phyloP scores from a whole-genome alignment of 2,329 filamentous ascomycete species.

The Beauveria rudraprayagi region DNA sequence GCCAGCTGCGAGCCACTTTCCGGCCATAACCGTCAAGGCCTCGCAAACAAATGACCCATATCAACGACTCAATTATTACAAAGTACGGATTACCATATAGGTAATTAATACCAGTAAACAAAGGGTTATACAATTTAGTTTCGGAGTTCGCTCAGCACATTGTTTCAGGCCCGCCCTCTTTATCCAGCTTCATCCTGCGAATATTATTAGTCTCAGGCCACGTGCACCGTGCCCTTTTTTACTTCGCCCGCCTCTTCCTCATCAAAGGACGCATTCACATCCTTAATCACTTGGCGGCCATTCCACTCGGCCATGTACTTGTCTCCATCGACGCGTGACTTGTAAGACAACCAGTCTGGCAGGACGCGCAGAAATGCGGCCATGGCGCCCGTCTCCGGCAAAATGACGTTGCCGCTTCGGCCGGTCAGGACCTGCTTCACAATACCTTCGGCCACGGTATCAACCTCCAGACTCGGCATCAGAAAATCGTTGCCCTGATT shows the following conservation, averaged over 20 bases:
- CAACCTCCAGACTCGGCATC: conserved; percentile 28
- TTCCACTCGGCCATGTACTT: conserved; percentile 35
- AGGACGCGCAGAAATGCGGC: conserved; percentile 40
- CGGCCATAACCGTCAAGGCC: background rate
- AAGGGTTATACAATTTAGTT: background rate
- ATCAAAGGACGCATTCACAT: conserved; percentile 33
- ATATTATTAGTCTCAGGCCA: conserved; percentile 19
- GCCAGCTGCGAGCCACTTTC: background rate
- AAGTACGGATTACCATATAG: background rate
- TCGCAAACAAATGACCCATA: background rate
- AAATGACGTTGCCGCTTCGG: conserved; percentile 38
- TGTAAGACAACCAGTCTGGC: conserved; percentile 56
- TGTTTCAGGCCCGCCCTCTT: background rate
- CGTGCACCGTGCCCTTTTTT: conserved; percentile 31
- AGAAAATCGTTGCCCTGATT: conserved; percentile 39
- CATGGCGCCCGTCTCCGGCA: conserved; percentile 33
- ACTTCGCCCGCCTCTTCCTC: conserved; percentile 18
- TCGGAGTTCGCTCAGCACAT: background rate
- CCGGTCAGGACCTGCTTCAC: conserved; percentile 41
- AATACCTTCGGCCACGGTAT: conserved; percentile 38
- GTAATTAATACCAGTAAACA: too few species aligned
- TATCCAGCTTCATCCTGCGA: background rate
- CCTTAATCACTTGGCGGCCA: conserved; percentile 40
- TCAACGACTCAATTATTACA: background rate
- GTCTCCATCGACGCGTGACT: conserved; percentile 35